Percentiles rank a stretch among this genome's conserved stretches.
Conservation (phyloP, 306 rosid genomes). For the Quillaja saponaria region DNA sequence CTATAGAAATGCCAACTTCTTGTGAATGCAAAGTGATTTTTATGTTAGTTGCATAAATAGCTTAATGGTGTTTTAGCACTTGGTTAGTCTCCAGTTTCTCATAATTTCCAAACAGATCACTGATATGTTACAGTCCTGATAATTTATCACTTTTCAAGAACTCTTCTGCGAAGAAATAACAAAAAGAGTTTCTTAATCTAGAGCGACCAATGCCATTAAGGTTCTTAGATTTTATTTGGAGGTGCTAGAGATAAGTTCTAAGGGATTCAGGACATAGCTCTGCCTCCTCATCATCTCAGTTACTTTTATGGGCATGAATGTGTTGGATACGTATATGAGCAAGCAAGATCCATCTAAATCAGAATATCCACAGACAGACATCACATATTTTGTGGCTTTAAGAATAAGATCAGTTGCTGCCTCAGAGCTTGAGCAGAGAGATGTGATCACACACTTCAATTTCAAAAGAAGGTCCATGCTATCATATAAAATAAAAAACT, state of each 20-base stretch:
- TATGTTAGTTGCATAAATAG: not conserved
- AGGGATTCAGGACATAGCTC: not conserved
- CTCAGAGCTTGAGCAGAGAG: conserved; percentile 18
- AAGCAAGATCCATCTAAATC: conserved; percentile 13
- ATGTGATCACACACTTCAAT: conserved; percentile 19
- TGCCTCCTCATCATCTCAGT: conserved; percentile 7
- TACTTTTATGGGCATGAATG: not conserved
- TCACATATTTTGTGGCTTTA: not conserved
- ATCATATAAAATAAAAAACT: not conserved
- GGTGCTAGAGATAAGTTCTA: conserved; percentile 3
- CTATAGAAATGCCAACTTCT: too few relatives aligned
- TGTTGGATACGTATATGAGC: conserved; percentile 9
- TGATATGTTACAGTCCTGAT: not conserved
- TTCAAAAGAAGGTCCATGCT: not conserved
- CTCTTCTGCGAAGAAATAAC: not conserved
- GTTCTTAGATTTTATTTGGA: not conserved
- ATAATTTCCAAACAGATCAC: not conserved
- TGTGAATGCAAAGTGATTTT: not conserved
- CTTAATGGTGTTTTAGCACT: conserved; percentile 8
- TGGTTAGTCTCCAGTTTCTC: conserved; percentile 21
- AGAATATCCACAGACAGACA: conserved; percentile 4
- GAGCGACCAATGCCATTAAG: not conserved
- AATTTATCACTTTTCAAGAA: not conserved
- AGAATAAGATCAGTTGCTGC: not conserved
- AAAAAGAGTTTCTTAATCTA: not conserved